A percentile compares a stretch with the other conserved stretches of the same genome.
Conservation (phyloP, 73 alveolate genomes). For the Durusdinium trenchii region DNA sequence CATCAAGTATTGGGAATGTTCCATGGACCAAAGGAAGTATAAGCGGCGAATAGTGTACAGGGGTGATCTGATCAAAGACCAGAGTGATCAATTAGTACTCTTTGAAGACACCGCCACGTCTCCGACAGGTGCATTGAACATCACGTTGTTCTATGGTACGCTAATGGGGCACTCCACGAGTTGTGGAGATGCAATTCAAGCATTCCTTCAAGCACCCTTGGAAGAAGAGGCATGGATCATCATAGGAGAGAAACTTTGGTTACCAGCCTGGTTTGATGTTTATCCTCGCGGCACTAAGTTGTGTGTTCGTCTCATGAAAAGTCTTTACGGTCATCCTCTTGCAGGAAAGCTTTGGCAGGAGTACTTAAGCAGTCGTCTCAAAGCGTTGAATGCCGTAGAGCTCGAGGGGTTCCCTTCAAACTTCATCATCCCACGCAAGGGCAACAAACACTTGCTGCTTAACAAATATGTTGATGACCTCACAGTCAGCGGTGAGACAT, state of each 20-base stretch:
- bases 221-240: conserved; percentile 12
- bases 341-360: conserved; percentile 29
- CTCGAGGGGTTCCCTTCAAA: background rate
- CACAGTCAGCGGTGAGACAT: no score
- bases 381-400: background rate
- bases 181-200: background rate
- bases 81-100: background rate
- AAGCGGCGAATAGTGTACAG: background rate
- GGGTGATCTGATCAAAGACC: background rate
- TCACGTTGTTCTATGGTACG: background rate
- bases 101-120: background rate
- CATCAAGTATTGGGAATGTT: background rate
- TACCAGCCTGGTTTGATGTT: background rate
- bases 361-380: background rate
- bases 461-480: background rate
- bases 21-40: background rate
- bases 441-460: background rate
- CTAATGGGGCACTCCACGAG: no score
- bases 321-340: conserved; percentile 11
- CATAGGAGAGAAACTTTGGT: background rate
- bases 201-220: conserved; percentile 4
- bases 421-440: no score
- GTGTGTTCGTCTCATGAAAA: background rate
- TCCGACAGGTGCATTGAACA: conserved; percentile 3
- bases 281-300: background rate